Evolutionary conservation across 2,329 filamentous ascomycete genomes (phyloP).

Genomic region (Nigrospora sphaerica): DNA sequence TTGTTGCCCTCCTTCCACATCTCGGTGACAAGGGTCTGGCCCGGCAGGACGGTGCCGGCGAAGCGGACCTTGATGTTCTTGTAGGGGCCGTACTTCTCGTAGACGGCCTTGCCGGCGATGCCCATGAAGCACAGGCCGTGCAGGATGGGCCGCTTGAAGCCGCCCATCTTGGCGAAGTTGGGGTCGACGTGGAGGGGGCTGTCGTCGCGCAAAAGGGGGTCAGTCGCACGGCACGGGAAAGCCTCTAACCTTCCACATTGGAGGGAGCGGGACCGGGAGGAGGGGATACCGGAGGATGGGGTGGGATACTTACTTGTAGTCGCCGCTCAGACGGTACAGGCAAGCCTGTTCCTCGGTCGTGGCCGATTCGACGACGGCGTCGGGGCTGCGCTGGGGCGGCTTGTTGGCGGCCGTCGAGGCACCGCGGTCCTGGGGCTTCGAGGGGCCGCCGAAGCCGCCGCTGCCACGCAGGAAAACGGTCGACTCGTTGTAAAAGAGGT

Average conservation of each 20-base stretch:
- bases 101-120: constrained; percentile 82
- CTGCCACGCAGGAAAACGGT: constrained; percentile 89
- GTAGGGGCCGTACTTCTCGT: constrained; percentile 73
- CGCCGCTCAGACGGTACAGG: constrained; percentile 86
- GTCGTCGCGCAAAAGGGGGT: background rate
- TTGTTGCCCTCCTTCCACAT: constrained; percentile 86
- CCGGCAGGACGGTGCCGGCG: constrained; percentile 75
- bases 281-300: constrained; percentile 1
- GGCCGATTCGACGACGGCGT: constrained; percentile 75
- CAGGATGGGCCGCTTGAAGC: constrained; percentile 89
- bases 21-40: constrained; percentile 85
- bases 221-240: background rate
- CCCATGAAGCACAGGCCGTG: constrained; percentile 97
- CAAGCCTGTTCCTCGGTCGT: constrained; percentile 89
- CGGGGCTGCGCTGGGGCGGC: constrained; percentile 69
- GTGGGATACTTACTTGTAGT: constrained; percentile 60
- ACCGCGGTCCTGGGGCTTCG: constrained; percentile 71
- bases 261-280: background rate
- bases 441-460: constrained; percentile 81
- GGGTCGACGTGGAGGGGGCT: constrained; percentile 91
- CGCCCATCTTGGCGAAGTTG: constrained; percentile 86
- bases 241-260: background rate
- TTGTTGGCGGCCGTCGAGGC: constrained; percentile 73
- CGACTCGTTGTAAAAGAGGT: constrained; percentile 94
- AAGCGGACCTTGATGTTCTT: constrained; percentile 93